Evolutionary conservation across 768 basidiomycete genomes (phyloP).

Genomic region (Cystofilobasidium macerans): DNA sequence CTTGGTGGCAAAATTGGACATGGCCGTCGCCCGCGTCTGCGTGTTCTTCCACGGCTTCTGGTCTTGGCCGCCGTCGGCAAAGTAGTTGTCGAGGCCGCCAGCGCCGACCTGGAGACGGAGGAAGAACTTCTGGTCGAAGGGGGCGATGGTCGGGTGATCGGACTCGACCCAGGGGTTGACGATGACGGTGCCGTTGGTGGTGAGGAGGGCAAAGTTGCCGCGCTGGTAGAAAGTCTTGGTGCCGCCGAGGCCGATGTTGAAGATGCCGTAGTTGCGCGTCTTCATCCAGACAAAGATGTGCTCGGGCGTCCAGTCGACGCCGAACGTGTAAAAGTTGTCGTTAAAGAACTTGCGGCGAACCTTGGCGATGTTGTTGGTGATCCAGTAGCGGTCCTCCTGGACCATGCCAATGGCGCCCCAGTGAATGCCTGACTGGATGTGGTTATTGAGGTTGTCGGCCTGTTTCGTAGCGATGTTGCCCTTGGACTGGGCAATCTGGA

Average conservation of each 20-base stretch:
- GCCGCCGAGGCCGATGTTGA: conserved; percentile 15
- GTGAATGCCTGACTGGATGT: conserved; percentile 50
- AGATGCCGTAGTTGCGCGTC: not conserved
- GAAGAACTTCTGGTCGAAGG: conserved; percentile 16
- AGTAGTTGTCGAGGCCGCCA: conserved; percentile 13
- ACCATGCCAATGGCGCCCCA: conserved; percentile 51
- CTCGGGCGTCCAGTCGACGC: conserved; percentile 19
- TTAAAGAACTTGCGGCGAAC: conserved; percentile 55
- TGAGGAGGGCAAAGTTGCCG: conserved; percentile 15
- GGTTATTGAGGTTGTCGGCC: conserved; percentile 44
- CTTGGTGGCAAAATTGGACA: conserved; percentile 1
- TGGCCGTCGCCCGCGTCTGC: conserved; percentile 9
- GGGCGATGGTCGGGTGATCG: conserved; percentile 1
- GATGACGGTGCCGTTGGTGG: conserved; percentile 19
- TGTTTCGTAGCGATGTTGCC: conserved; percentile 50
- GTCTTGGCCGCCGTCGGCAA: not conserved
- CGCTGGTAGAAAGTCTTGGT: conserved; percentile 7
- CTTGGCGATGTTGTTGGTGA: conserved; percentile 67
- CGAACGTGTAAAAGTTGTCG: conserved; percentile 47
- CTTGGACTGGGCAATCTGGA: conserved; percentile 50
- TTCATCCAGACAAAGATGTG: conserved; percentile 18
- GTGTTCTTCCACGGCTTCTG: conserved; percentile 21
- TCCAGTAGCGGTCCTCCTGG: conserved; percentile 50
- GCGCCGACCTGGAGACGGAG: not conserved
- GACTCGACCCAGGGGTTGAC: conserved; percentile 9